Evolutionary conservation across 1,284 basidiomycete species (phyloP).

Genomic region (Ganoderma lucidum): DNA sequence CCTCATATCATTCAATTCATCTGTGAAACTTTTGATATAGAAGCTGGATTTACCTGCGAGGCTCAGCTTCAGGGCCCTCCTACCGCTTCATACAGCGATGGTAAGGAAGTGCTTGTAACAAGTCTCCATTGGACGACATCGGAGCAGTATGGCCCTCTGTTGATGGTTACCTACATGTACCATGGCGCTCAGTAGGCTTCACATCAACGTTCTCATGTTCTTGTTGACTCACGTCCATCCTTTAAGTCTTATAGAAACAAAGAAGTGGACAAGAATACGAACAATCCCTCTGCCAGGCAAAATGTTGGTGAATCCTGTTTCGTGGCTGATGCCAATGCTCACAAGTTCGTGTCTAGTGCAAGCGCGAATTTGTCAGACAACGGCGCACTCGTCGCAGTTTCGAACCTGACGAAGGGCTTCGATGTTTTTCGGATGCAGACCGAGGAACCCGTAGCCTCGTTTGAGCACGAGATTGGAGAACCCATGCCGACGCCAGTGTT

Average conservation of each 20-base stretch:
- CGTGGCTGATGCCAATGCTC: neutral
- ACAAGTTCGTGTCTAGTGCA: neutral
- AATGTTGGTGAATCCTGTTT: neutral
- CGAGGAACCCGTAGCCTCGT: neutral
- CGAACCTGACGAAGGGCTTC: constrained; percentile 1
- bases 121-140: neutral
- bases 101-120: constrained; percentile 7
- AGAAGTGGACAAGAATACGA: neutral
- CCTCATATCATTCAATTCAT: neutral
- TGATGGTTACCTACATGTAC: constrained; percentile 9
- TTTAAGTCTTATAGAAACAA: neutral
- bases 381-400: constrained; percentile 1
- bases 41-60: neutral
- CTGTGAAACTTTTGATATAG: neutral
- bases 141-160: neutral
- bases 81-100: neutral
- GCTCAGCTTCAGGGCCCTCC: neutral
- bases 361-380: neutral
- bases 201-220: too few species aligned
- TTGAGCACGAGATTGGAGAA: constrained; percentile 1
- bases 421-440: constrained; percentile 2
- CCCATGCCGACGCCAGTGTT: neutral
- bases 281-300: neutral
- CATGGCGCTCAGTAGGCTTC: constrained; percentile 8
- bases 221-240: too few species aligned